Conservation (phyloP, 1,284 basidiomycete genomes). For the Entoloma clypeatum region DNA sequence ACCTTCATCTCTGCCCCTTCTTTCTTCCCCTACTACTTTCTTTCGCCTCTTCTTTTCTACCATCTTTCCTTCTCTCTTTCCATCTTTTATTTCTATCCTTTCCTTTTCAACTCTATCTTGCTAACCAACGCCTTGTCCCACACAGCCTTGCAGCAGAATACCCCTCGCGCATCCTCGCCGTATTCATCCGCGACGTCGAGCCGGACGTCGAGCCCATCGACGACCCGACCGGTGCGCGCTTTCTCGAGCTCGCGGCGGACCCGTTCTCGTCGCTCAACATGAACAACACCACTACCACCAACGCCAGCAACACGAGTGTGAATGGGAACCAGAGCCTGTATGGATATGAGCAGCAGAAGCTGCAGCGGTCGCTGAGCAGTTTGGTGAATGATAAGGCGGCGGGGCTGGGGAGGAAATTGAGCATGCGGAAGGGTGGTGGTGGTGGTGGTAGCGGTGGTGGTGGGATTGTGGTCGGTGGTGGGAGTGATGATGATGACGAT, state of each 20-base stretch:
- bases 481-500: too few species aligned
- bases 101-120: not conserved
- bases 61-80: too few species aligned
- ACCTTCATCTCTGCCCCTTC: not conserved
- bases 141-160: constrained; percentile 59
- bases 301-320: constrained; percentile 14
- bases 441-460: too few species aligned
- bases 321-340: too few species aligned
- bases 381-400: too few species aligned
- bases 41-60: too few species aligned
- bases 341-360: too few species aligned
- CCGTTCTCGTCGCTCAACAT: constrained; percentile 18
- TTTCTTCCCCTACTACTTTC: not conserved
- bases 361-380: too few species aligned
- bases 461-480: too few species aligned
- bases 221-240: constrained; percentile 52
- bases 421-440: too few species aligned
- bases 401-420: too few species aligned
- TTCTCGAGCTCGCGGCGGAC: constrained; percentile 19
- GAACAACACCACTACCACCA: constrained; percentile 13
- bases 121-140: constrained; percentile 1
- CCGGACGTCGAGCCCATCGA: constrained; percentile 40
- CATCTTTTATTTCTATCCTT: too few species aligned
- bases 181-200: constrained; percentile 57
- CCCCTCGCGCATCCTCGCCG: constrained; percentile 61